Evolutionary conservation across 73 alveolate genomes (phyloP), one percentile per base, ranked within the genome.

Genomic region (Blepharisma stoltei): DNA sequence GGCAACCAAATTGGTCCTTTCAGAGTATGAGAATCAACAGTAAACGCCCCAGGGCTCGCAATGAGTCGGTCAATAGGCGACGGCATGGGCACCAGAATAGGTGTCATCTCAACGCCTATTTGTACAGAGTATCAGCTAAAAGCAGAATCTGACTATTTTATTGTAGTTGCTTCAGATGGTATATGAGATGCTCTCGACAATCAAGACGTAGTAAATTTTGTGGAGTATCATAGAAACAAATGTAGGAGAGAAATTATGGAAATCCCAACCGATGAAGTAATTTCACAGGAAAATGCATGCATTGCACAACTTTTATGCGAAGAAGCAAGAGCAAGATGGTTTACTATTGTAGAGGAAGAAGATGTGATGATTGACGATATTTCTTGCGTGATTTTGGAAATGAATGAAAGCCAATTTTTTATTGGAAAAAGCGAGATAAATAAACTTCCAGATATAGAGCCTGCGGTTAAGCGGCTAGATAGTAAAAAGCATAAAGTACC

Each of bases 321-420:
- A 69, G 79, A 69, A 25, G 69, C 79, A 38, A 38, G 79, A 43
- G 43, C 14, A 9, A 69, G 79, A 43, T 69, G 79, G 65, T 69
- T 37, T 69, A 4, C 75, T 44, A 43, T 69, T 9, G 65, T 69
- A 14, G 79, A 69, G 27, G 79, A 69, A 14, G 79, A 69, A 46
- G 79, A 69, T 46, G 79, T 69, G 14, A 44, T 69, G 55, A 69
- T 69, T 43, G 79, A 69, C 5, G 79, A 69, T 44, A 69, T 69
- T 5, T 14, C 45, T 69, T 69, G 67, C 25, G 45, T 69, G 14
- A 25, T 69, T 18, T n/a, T 69, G 32, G 79, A 69, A 43, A 9
- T 69, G 25, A 69, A 69, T 14, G 23, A 60, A 60, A 25, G 73
- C 14, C 46, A 60, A 9, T 14, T 18, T 20, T 9, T 9, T 8